Percentiles rank a stretch among this genome's conserved stretches.
Conservation (phyloP, 306 rosid genomes). For the Castanea crenata region DNA sequence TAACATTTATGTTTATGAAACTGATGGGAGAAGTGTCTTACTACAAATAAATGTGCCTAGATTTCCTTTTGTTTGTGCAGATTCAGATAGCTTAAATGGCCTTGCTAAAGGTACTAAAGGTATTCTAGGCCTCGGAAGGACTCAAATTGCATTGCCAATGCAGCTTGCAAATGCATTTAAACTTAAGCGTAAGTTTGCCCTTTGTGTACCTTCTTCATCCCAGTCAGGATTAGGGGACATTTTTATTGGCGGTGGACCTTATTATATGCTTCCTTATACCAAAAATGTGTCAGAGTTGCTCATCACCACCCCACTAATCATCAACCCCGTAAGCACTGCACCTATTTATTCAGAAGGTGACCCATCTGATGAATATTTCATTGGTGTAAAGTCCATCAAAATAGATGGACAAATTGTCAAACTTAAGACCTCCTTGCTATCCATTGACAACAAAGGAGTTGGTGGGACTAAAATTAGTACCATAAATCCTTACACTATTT, state of each 20-base stretch:
- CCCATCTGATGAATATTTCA: constrained; percentile 50
- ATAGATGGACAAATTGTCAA: constrained; percentile 30
- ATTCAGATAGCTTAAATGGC: too few relatives aligned
- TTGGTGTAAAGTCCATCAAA: constrained; percentile 49
- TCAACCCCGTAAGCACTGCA: constrained; percentile 43
- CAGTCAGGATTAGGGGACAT: not conserved
- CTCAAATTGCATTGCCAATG: too few relatives aligned
- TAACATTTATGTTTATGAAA: too few relatives aligned
- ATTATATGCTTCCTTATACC: constrained; percentile 26
- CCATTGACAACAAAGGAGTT: constrained; percentile 35
- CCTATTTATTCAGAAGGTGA: constrained; percentile 23
- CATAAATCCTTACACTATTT: constrained; percentile 40
- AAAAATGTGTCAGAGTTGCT: constrained; percentile 39
- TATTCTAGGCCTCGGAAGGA: too few relatives aligned
- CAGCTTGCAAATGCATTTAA: too few relatives aligned
- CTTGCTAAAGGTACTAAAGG: too few relatives aligned
- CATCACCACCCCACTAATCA: constrained; percentile 46
- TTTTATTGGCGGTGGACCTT: constrained; percentile 54
- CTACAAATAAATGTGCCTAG: too few relatives aligned
- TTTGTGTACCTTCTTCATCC: too few relatives aligned
- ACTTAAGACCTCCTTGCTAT: constrained; percentile 35
- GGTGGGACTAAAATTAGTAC: constrained; percentile 81
- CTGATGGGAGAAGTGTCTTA: too few relatives aligned
- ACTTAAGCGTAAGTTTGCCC: too few relatives aligned
- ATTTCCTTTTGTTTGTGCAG: too few relatives aligned